Evolutionary conservation across 2,329 filamentous ascomycete species (phyloP).

Genomic region (Colletotrichum endophyticum): DNA sequence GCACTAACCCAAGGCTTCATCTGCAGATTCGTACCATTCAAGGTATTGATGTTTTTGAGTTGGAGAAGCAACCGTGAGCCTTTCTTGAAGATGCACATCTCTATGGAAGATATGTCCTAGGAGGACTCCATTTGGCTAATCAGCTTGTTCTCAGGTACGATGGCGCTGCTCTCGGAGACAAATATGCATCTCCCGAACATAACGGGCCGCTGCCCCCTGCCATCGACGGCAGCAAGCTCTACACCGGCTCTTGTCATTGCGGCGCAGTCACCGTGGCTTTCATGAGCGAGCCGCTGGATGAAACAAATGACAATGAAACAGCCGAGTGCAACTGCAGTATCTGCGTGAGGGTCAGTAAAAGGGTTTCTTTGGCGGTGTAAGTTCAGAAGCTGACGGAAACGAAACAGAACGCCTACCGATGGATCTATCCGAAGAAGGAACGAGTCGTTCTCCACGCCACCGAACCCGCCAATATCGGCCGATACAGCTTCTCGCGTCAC

Average conservation of each 20-base stretch:
- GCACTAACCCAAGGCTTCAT: rapidly evolving
- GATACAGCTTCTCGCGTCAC: conserved; percentile 41
- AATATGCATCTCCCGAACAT: conserved; percentile 39
- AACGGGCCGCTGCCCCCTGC: conserved; percentile 43
- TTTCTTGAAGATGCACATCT: rapidly evolving
- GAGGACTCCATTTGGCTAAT: background rate
- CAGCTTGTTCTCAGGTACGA: conserved; percentile 36
- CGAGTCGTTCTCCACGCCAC: conserved; percentile 43
- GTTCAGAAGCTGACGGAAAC: background rate
- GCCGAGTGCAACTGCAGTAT: conserved; percentile 57
- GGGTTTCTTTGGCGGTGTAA: no score
- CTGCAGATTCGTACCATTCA: conserved; percentile 47
- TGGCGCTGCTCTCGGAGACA: conserved; percentile 33
- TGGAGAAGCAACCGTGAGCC: conserved; percentile 41
- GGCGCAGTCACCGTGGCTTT: conserved; percentile 50
- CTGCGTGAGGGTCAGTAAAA: conserved; percentile 40
- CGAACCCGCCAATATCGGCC: conserved; percentile 37
- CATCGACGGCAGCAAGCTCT: conserved; percentile 42
- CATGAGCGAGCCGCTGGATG: conserved; percentile 45
- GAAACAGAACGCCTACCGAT: conserved; percentile 43
- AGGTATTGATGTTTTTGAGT: conserved; percentile 41
- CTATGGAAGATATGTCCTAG: background rate
- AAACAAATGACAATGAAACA: conserved; percentile 31
- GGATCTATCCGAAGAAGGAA: conserved; percentile 46
- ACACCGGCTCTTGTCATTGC: conserved; percentile 59